Base-by-base conservation (phyloP, 176 grass and related monocot species). In the Oryza meyeriana region DNA sequence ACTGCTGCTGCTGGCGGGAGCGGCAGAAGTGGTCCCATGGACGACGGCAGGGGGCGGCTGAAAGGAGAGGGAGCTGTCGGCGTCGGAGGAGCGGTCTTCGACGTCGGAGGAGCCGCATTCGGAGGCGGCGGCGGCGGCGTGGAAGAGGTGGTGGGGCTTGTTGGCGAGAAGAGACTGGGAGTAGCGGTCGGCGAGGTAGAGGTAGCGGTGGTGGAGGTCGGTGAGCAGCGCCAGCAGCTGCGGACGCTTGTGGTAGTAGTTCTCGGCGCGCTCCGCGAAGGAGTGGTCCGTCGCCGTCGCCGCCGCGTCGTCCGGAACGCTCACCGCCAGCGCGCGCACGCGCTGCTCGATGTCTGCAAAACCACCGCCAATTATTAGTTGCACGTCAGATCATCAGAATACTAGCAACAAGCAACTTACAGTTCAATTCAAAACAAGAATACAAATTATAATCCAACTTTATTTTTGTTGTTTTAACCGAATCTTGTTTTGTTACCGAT, bases 111-210 rank as follows among this genome's bases (percentile, higher is more conserved):
- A 79, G 64, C 44, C 55, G 64, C 79, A 85, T 38, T 88, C 84
- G 41, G 83, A 74, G 8, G 14, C 12, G 20, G 87, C 71, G 4
- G 64, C 36, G 4, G 64, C 31, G 24, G 58, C 39, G 41, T 44
- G 27, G 63, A 64, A 24, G 58, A 58, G 22, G 36, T 58, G 25
- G 9, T 27, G 40, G 30, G 30, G 22, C 22, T 81, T 85, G 50
- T 81, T 85, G 61, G 83, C 73, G 78, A 79, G 48, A 36, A 97
- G 75, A 5, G 90, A 84, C 75, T 93, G 92, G 29, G 88, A 71
- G 95, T 98, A 98, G 38, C 92, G 90, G 71, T 98, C 92, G 45
- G 95, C 95, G 52, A 98, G 90, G 95, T 86, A 95, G 86, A 95
- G 86, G 90, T 98, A 98, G 57, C 93, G 95, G 82, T 84, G 83